Base-by-base conservation (phyloP, 2,329 filamentous ascomycete species). In the Rutstroemia sp. region DNA sequence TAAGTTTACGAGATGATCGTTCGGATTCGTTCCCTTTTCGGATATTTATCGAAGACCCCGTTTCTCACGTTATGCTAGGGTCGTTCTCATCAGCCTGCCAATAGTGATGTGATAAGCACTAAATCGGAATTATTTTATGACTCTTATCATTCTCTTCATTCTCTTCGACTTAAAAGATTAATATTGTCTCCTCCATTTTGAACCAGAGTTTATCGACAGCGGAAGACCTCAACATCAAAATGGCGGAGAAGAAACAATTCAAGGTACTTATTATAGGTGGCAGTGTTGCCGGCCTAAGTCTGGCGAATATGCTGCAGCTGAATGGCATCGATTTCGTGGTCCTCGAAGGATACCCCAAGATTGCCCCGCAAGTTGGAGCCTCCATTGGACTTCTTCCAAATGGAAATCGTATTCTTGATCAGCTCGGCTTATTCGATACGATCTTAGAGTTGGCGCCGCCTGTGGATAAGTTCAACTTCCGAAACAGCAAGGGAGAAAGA, bases 201-300 rank as follows among this genome's bases (percentile, higher is more conserved):
- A 42, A n/a, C 16, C 39, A 17, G 9, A 19, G 9, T 8, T 14
- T 10, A 17, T 42, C 16, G 16, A 17, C 39, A 17, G 9, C 27
- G 8, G 19, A 17, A 49, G 8, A 16, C 3, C 38, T n/a, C 5
- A 21, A 30, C n/a, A 30, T n/a, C 9, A 39, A 46, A 10, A 57
- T 57, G 55, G 34, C 42, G 2, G 10, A 56, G 4, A 34, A 53
- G 5, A 37, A n/a, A 38, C 39, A 25, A 4, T 61, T 62, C 38
- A 59, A 54, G 37, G 70, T 78, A 23, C 65, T 79, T 52, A 78
- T 81, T 41, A 74, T 70, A 1, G 78, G 78, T 17, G 78, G 75
- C 6, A 72, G 74, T 47, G 66, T 80, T n/a, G 70, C 73, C 2
- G 79, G 79, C 6, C 64, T 79, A 1, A 69, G 73, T 0, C 64